phyloP scores from a whole-genome alignment of 2,329 filamentous ascomycete species.

The Hymenoscyphus albidus region DNA sequence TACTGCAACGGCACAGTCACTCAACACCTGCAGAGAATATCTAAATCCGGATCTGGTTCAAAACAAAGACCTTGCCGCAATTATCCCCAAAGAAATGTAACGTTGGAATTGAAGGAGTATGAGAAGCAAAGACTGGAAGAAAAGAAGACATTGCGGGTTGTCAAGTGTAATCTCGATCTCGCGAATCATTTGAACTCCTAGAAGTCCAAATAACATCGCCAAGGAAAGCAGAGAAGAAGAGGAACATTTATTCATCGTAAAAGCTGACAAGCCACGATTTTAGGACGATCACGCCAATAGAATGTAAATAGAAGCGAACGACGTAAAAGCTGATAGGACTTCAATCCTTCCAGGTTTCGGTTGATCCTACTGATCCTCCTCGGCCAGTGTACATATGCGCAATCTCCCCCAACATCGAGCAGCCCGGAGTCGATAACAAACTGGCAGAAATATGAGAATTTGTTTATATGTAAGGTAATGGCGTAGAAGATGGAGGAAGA shows the following conservation, averaged over 20 bases:
- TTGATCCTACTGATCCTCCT: not conserved
- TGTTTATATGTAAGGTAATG: no score
- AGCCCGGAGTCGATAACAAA: not conserved
- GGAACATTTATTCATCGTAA: not conserved
- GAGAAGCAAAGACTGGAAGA: no score
- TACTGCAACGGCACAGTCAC: not conserved
- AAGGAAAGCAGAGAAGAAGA: not conserved
- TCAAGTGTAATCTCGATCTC: not conserved
- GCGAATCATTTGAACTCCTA: not conserved
- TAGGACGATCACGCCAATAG: not conserved
- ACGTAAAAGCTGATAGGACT: not conserved
- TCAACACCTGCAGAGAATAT: not conserved
- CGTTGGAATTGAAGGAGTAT: no score
- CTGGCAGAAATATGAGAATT: no score
- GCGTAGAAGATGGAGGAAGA: no score
- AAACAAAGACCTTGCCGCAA: no score
- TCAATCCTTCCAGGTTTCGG: not conserved
- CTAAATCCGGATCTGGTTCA: no score
- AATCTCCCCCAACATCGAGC: not conserved
- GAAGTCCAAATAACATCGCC: not conserved
- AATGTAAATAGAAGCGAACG: not conserved
- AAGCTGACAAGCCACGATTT: not conserved
- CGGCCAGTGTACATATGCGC: not conserved
- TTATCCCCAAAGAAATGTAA: no score
- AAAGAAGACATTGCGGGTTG: no score